These are phyloP conservation scores for Bombardia bombarda DNA, from an alignment of 495 filamentous ascomycete genomes.

Conservation along the genomic window DNA sequence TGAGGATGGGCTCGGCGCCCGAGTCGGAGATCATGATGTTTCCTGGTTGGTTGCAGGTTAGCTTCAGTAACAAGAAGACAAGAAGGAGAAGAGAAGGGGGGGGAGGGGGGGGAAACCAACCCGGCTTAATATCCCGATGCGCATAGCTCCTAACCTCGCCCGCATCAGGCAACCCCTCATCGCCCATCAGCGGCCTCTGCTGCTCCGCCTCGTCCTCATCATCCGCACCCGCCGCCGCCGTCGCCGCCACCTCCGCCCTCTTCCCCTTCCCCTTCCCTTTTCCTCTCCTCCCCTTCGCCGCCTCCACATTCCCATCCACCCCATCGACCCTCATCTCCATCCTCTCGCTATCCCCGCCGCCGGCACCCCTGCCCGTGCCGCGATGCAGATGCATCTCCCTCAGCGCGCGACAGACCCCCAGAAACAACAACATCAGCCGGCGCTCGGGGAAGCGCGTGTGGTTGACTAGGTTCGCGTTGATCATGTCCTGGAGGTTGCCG, in stretches of 20 bases:
- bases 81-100: too few relatives aligned
- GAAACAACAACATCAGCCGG: conserved; percentile 78
- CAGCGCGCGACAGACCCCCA: conserved; percentile 84
- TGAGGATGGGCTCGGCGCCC: conserved; percentile 83
- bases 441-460: conserved; percentile 87
- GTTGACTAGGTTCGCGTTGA: conserved; percentile 98
- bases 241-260: too few relatives aligned
- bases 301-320: conserved; percentile 37
- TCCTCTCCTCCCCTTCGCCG: conserved; percentile 46
- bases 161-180: conserved; percentile 65
- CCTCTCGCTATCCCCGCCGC: conserved; percentile 33
- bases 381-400: conserved; percentile 86
- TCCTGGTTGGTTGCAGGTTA: conserved; percentile 34
- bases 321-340: conserved; percentile 34
- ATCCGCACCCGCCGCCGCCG: conserved; percentile 35
- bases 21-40: conserved; percentile 96
- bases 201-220: conserved; percentile 65
- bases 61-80: too few relatives aligned
- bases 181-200: conserved; percentile 74
- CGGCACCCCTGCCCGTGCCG: conserved; percentile 30
- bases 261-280: conserved; percentile 49
- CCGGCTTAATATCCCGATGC: conserved; percentile 95
- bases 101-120: conserved; percentile 33
- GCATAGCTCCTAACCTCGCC: conserved; percentile 75
- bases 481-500: conserved; percentile 93